Evolutionary conservation across 176 grass and related monocot species (phyloP), one percentile per base, ranked within the genome.

Genomic region (Oropetium thomaeum): DNA sequence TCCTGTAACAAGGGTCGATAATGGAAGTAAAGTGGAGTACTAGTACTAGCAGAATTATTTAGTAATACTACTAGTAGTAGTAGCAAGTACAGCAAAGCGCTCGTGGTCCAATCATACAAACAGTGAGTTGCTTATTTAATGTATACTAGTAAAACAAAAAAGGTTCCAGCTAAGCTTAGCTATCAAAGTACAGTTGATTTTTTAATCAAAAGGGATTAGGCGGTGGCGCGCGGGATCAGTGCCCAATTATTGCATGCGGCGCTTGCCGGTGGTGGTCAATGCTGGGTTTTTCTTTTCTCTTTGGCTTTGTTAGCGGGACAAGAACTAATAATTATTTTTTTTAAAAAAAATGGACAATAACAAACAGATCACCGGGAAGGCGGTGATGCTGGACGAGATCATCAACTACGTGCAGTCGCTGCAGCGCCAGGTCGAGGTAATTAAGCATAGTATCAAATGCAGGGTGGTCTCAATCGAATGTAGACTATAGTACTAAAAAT

Each of bases 371-470:
- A 92, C 90, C 29, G 90, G 86, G 23, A 92, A 92, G 69, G 86
- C 90, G 10, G 82, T 92, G 9, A 92, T 92, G 90, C 83, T 92
- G 14, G 90, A 92, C 65, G 90, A 92, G 83, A 92, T 92, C 65
- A 89, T 92, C 77, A 89, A 92, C 86, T 92, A 92, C 29, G 90
- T 89, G 25, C 90, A 86, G 76, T 92, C 90, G 43, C 69, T 92
- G 83, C 90, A 92, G 86, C 83, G 79, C 8, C 90, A 89, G 37
- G 86, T 92, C 27, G 90, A 92, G 86, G 90, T 92, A 70, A 4
- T 8, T 7, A 66, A 2, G n/a, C n/a, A n/a, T 13, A 13, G 19
- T 49, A 45, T 30, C 7, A 47, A 31, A 30, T 30, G 26, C 54
- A 28, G 52, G n/a, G n/a, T n/a, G n/a, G n/a, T n/a, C n/a, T n/a